Conservation (phyloP, 805 yeast genomes). For the Metschnikowia peoriensis region DNA sequence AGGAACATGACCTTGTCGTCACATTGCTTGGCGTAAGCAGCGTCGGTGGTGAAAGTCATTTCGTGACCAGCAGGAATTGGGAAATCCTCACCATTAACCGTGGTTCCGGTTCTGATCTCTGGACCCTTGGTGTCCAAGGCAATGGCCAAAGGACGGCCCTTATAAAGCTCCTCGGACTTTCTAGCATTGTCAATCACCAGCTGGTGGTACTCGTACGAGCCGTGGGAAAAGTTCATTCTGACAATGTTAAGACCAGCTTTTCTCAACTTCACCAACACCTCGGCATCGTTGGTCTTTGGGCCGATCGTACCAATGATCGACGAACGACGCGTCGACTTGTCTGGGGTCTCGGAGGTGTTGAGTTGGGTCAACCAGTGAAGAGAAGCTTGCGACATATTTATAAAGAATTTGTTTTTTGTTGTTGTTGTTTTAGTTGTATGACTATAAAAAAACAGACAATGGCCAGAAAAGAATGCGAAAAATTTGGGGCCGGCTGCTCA, state of each 20-base stretch:
- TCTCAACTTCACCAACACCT: slow-evolving; percentile 80
- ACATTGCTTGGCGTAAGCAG: slow-evolving; percentile 63
- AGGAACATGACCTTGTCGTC: slow-evolving; percentile 82
- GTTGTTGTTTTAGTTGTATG: not conserved
- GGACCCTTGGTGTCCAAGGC: slow-evolving; percentile 99
- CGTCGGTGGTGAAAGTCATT: slow-evolving; percentile 93
- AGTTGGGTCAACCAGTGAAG: slow-evolving; percentile 82
- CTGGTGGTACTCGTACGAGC: slow-evolving; percentile 97
- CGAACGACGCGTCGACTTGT: slow-evolving; percentile 82
- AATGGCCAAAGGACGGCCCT: slow-evolving; percentile 97
- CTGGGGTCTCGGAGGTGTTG: slow-evolving; percentile 72
- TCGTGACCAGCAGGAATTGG: slow-evolving; percentile 84
- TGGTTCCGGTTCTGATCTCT: slow-evolving; percentile 98
- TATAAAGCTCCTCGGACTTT: slow-evolving; percentile 83
- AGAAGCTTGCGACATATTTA: slow-evolving; percentile 41
- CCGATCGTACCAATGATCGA: slow-evolving; percentile 99
- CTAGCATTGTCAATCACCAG: slow-evolving; percentile 94
- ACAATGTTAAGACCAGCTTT: slow-evolving; percentile 97
- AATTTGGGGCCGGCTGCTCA: slow-evolving; percentile 3
- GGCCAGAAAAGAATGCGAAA: not conserved
- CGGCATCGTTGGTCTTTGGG: slow-evolving; percentile 93
- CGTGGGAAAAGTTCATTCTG: slow-evolving; percentile 99
- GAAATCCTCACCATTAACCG: slow-evolving; percentile 73
- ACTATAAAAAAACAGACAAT: not conserved
- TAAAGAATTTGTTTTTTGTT: not conserved